A percentile compares a stretch with the other conserved stretches of the same genome.
phyloP scores from a whole-genome alignment of 2,329 filamentous ascomycete species.

The Phoma sp. region DNA sequence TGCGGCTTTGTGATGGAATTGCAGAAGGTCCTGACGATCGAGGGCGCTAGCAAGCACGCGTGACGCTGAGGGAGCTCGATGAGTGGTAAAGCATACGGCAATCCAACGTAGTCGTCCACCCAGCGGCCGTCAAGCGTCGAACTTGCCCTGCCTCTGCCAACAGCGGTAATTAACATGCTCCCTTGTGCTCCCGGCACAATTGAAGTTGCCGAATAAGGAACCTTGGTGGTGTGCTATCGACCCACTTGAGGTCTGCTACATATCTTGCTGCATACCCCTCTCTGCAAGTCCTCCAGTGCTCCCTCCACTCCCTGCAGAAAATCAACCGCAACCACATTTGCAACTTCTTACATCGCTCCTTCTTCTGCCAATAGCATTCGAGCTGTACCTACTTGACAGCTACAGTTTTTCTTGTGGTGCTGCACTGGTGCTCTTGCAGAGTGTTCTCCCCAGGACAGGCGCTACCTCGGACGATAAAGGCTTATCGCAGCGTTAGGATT shows the following conservation, averaged over 20 bases:
- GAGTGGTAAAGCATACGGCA: conserved; percentile 34
- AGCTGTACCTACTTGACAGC: not conserved
- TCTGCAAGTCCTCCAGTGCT: conserved; percentile 21
- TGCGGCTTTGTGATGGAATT: conserved; percentile 19
- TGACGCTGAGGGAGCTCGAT: conserved; percentile 40
- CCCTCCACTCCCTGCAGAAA: conserved; percentile 20
- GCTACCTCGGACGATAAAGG: conserved; percentile 44
- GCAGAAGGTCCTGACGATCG: conserved; percentile 36
- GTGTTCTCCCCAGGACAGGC: conserved; percentile 23
- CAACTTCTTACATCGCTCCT: not conserved
- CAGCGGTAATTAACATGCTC: conserved; percentile 19
- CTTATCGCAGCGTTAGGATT: conserved; percentile 41
- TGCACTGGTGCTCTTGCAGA: conserved; percentile 19
- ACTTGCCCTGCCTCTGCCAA: conserved; percentile 21
- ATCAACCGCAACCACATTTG: conserved; percentile 5
- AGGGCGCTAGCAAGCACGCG: conserved; percentile 28
- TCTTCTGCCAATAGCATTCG: not conserved
- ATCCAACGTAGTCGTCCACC: conserved; percentile 29
- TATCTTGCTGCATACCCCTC: conserved; percentile 47
- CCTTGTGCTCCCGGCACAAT: conserved; percentile 28
- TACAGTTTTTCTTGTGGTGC: conserved; percentile 6
- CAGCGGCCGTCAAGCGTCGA: conserved; percentile 20
- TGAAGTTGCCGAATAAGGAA: conserved; percentile 32
- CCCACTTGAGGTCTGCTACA: conserved; percentile 38
- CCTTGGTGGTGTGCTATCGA: conserved; percentile 35